Conservation (phyloP, 2,329 filamentous ascomycete genomes). For the Epichloe amarillans region DNA sequence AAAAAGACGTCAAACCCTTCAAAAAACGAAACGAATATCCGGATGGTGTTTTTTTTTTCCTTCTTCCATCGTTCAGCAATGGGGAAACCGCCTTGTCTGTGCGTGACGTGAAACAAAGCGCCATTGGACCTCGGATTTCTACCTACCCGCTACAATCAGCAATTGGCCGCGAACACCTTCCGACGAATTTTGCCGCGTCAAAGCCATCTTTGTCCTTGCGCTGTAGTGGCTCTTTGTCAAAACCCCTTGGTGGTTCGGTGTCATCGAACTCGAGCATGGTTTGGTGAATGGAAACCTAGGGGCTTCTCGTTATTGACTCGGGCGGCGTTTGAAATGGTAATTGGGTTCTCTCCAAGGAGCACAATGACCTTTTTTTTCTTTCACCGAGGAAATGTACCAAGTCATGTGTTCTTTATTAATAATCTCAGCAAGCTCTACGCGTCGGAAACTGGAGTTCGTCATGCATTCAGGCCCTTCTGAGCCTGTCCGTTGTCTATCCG, state of each 20-base stretch:
- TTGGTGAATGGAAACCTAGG: neutral
- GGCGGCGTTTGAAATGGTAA: too few relatives aligned
- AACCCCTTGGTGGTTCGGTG: neutral
- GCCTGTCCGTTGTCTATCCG: too few relatives aligned
- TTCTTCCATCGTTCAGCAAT: neutral
- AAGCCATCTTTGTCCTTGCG: neutral
- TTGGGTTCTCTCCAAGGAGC: too few relatives aligned
- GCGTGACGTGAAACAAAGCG: slow-evolving; percentile 2
- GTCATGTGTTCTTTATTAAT: neutral
- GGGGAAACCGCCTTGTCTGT: neutral
- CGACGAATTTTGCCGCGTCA: neutral
- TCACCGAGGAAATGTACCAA: too few relatives aligned
- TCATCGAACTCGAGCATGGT: neutral
- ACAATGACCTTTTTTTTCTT: too few relatives aligned
- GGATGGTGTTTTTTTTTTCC: neutral
- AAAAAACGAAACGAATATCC: slow-evolving; percentile 6
- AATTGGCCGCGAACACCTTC: neutral
- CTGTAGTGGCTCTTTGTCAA: neutral
- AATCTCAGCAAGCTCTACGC: neutral
- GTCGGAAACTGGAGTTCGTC: neutral
- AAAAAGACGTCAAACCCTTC: slow-evolving; percentile 34
- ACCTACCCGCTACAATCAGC: neutral
- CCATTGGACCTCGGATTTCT: neutral
- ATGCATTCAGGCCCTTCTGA: neutral
- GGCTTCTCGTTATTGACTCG: too few relatives aligned